A percentile compares a stretch with the other conserved stretches of the same genome.
Evolutionary conservation across 1,139 yeast genomes (phyloP).

Genomic region (Nakaseomyces sp.): DNA sequence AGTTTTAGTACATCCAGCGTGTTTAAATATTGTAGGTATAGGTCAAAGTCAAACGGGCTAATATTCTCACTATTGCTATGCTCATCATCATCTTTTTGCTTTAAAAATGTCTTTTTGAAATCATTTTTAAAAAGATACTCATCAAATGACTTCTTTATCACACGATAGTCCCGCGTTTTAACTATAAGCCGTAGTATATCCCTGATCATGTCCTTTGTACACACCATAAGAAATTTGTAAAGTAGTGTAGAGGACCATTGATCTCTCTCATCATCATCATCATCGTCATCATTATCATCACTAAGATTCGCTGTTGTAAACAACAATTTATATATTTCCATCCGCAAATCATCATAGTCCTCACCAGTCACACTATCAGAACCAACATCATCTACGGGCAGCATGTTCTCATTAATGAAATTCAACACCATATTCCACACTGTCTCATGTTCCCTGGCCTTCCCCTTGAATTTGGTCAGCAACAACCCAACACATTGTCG

Average conservation of each 20-base stretch:
- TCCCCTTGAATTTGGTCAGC: not conserved
- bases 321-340: not conserved
- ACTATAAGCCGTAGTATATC: constrained; percentile 28
- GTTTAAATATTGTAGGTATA: constrained; percentile 41
- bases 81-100: too few species aligned
- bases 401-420: constrained; percentile 39
- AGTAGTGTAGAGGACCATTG: constrained; percentile 28
- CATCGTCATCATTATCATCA: constrained; percentile 7
- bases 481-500: not conserved
- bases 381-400: constrained; percentile 9
- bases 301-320: not conserved
- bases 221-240: constrained; percentile 22
- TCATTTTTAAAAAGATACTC: constrained; percentile 29
- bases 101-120: constrained; percentile 26
- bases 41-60: constrained; percentile 36
- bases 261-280: constrained; percentile 14
- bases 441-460: constrained; percentile 41
- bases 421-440: constrained; percentile 48
- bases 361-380: not conserved
- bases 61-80: constrained; percentile 26
- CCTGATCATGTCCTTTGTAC: constrained; percentile 8
- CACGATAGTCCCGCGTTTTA: constrained; percentile 22
- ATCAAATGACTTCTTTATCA: constrained; percentile 24
- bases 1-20: constrained; percentile 31
- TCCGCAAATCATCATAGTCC: not conserved